Evolutionary conservation across 202 grass and related monocot genomes (phyloP).

Genomic region (Schoenoplectus tabernaemontani): DNA sequence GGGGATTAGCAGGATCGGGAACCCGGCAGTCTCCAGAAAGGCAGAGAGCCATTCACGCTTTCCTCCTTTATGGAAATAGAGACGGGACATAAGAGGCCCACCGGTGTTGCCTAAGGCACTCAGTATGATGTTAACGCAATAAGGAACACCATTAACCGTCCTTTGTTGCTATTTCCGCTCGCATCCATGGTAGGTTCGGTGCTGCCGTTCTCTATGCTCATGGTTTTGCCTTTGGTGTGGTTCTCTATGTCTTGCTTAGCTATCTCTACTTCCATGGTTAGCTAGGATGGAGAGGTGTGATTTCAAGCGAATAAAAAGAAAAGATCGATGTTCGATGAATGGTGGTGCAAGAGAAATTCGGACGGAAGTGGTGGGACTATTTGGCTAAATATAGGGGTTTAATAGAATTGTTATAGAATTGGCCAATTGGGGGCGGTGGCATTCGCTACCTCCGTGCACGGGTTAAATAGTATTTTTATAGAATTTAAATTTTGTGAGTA

Average conservation of each 20-base stretch:
- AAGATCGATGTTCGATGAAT: background rate
- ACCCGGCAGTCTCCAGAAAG: conserved; percentile 62
- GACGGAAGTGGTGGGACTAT: background rate
- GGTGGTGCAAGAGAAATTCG: background rate
- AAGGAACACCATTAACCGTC: conserved; percentile 23
- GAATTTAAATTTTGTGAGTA: background rate
- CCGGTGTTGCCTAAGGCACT: conserved; percentile 45
- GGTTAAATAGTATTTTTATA: background rate
- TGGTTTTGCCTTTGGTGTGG: conserved; percentile 9
- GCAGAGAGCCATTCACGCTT: conserved; percentile 62
- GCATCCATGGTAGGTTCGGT: background rate
- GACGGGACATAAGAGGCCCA: conserved; percentile 60
- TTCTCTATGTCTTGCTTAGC: background rate
- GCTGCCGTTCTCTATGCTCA: conserved; percentile 45
- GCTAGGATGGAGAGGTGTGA: background rate
- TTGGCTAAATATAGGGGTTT: background rate
- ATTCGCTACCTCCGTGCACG: no score
- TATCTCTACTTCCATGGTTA: background rate
- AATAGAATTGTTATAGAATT: background rate
- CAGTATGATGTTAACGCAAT: conserved; percentile 47
- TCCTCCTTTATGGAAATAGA: conserved; percentile 74
- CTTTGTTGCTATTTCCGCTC: background rate
- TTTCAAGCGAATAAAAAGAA: background rate
- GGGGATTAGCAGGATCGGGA: conserved; percentile 56
- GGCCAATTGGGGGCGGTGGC: no score